Evolutionary conservation across 345 rosid genomes (phyloP), one percentile per base, ranked within the genome.

Genomic region (Brassica nigra): DNA sequence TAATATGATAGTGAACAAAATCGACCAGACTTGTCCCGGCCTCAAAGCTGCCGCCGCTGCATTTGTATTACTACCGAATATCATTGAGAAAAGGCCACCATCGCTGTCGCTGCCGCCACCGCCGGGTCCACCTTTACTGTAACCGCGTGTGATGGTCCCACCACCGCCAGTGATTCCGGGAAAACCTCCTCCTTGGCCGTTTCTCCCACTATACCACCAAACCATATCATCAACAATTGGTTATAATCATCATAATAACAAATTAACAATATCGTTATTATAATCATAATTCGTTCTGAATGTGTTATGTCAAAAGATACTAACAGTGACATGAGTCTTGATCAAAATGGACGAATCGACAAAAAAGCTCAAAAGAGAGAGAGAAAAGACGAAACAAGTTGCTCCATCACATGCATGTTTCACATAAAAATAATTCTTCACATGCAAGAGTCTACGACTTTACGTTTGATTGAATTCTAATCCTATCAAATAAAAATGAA

Each of bases 11-110:
- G 57, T 62, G 27, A 77, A 28, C 8, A 76, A 16, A 33, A 59
- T 71, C 28, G 30, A 71, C 74, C 73, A 76, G 33, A 71, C 59
- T 16, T 66, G 47, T 71, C 58, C 70, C 44, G 70, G 77, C 69
- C 65, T 81, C 27, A 79, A 67, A 39, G 86, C 79, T 12, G 66
- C 66, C 14, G 85, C 57, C 18, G 85, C 65, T 8, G 85, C 79
- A 23, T 85, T 71, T 0, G 73, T 85, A 12, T 80, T 87, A 68
- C 87, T 83, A 78, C 94, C 89, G 6, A 95, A 95, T 83, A 85
- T 90, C 92, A 88, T 87, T 68, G 92, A 87, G 76, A 93, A 88
- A 76, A 20, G 71, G 81, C 84, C 85, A 1, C 74, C 89, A 27
- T 79, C 86, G 0, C 64, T 66, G 61, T 79, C 85, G 6, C 75